These are phyloP conservation scores for Polyplosphaeria fusca DNA, from an alignment of 495 filamentous ascomycete genomes.

Conservation along the genomic window DNA sequence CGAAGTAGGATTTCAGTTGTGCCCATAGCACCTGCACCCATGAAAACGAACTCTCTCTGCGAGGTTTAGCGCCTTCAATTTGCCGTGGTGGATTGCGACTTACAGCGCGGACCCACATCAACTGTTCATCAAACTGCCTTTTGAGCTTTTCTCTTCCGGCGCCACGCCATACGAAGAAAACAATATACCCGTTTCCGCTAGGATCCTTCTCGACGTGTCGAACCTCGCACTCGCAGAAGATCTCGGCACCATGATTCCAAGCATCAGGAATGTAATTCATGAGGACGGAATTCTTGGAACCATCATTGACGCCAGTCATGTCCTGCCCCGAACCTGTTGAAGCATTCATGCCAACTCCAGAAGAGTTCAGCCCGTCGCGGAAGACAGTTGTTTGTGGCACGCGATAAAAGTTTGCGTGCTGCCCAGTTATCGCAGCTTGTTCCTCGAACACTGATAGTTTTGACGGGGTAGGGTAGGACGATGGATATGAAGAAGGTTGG, in stretches of 20 bases:
- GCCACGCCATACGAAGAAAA: constrained; percentile 66
- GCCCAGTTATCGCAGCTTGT: constrained; percentile 52
- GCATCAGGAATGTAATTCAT: constrained; percentile 69
- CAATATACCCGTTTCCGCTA: constrained; percentile 51
- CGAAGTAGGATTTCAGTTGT: constrained; percentile 66
- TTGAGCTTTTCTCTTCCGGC: constrained; percentile 56
- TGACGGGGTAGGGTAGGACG: constrained; percentile 51
- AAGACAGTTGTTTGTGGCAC: constrained; percentile 63
- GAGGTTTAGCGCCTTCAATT: too few species aligned
- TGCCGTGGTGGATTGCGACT: too few species aligned
- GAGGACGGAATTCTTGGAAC: constrained; percentile 62
- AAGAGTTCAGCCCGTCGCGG: constrained; percentile 55
- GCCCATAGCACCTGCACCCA: constrained; percentile 59
- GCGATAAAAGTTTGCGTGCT: constrained; percentile 53
- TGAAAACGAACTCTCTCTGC: constrained; percentile 54
- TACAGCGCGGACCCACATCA: constrained; percentile 70
- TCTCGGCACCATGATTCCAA: constrained; percentile 72
- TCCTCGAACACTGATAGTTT: constrained; percentile 57
- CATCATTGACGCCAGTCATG: constrained; percentile 63
- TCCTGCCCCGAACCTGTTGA: constrained; percentile 61
- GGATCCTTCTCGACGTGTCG: constrained; percentile 58
- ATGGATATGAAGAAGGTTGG: constrained; percentile 58
- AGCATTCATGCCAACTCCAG: constrained; percentile 60
- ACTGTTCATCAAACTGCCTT: constrained; percentile 55
- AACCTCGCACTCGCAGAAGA: constrained; percentile 71